These are phyloP conservation scores for Chalaropsis ovoidea DNA, from an alignment of 2,329 filamentous ascomycete species.

Conservation along the genomic window DNA sequence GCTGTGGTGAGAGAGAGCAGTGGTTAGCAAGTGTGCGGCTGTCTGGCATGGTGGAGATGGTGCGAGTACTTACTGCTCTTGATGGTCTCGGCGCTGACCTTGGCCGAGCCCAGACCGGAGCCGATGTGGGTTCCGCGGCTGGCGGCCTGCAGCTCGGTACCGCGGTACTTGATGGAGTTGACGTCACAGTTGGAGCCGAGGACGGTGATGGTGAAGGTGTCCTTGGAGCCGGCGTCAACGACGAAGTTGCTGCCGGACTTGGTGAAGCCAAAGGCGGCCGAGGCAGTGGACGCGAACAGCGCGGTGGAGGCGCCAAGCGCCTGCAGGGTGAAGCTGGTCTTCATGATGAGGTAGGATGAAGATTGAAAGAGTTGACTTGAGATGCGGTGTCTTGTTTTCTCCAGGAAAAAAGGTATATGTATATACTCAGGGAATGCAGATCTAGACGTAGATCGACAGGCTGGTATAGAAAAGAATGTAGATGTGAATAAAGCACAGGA, in stretches of 20 bases:
- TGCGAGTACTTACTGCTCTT: constrained; percentile 20
- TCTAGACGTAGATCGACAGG: background rate
- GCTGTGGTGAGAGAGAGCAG: too few species aligned
- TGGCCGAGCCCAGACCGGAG: constrained; percentile 49
- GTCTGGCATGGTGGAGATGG: background rate
- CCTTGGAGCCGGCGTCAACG: constrained; percentile 41
- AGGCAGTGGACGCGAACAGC: constrained; percentile 29
- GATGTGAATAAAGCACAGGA: background rate
- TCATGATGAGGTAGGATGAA: constrained; percentile 14
- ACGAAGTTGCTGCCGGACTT: constrained; percentile 36
- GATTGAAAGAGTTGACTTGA: background rate
- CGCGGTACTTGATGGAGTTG: constrained; percentile 51
- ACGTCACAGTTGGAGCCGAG: constrained; percentile 50
- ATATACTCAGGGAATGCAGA: background rate
- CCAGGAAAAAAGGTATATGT: constrained; percentile 6
- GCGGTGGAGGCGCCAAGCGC: constrained; percentile 16
- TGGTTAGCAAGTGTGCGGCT: background rate
- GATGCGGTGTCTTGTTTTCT: constrained; percentile 12
- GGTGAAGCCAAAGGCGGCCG: constrained; percentile 38
- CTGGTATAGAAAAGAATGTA: background rate
- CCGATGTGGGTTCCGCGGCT: constrained; percentile 45
- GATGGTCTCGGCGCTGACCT: constrained; percentile 41
- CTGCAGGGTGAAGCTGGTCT: constrained; percentile 14
- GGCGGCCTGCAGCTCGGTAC: constrained; percentile 48
- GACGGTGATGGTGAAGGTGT: constrained; percentile 43